Evolutionary conservation across 768 basidiomycete species (phyloP), one percentile per base, ranked within the genome.

Genomic region (Crucibulum laeve): DNA sequence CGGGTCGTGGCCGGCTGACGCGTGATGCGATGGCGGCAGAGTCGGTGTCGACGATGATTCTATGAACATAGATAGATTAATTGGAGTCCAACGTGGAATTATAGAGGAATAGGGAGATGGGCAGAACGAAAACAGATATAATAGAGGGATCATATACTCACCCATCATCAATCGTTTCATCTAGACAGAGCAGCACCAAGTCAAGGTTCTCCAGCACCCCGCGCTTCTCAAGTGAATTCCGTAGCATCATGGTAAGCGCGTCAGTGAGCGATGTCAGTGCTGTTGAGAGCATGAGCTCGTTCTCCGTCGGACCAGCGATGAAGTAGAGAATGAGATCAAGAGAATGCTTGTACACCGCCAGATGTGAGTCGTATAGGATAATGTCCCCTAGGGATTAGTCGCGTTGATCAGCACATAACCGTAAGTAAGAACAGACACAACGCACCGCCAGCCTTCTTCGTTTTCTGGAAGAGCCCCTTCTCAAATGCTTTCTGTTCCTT

Each of bases 151-250:
- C n/a, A n/a, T n/a, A n/a, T n/a, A 73, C 83, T 54, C 62, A 97
- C 95, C 96, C 96, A 59, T 99, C 93, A 63, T 99, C 96, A 46
- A 98, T 83, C 2, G 92, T 95, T 70, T 99, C 96, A 64, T 98
- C 96, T 40, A 97, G 68, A 55, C 93, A 94, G 18, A 99, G 68
- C 40, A 98, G 62, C 7, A 96, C 90, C 43, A 98, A 57, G 65
- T 98, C 96, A 38, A 98, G 67, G 64, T 92, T 97, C 70, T 98
- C 96, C 40, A 98, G 68, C 33, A 98, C 85, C 7, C 84, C 88
- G 11, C 95, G 76, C 69, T 97, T 98, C 73, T 99, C 96, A 13
- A 98, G 79, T 56, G 92, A 84, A 59, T 94, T 93, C 35, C 93
- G 76, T 22, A 99, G 74, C 24, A 98, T 73, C 57, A 97, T 71